Base-by-base conservation (phyloP, 345 rosid genomes). In the Balakata baccata region DNA sequence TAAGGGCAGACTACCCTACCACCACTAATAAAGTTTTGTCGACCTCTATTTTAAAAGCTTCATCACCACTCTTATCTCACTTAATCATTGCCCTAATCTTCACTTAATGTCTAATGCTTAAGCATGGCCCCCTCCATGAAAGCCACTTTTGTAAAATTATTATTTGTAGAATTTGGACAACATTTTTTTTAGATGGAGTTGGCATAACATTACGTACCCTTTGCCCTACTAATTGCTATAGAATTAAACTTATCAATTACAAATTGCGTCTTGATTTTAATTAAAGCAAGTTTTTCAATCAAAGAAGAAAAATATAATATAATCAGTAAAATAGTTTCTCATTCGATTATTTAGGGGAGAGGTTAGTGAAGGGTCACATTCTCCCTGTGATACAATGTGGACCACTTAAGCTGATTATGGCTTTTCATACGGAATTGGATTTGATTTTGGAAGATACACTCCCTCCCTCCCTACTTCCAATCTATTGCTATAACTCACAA, bases 91-190 rank as follows among this genome's bases (percentile, higher is more conserved):
- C 64, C 63, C 79, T 83, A 84, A 88, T 85, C 85, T 64, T 82
- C 76, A 68, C 81, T 86, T 85, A 85, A 81, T 86, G 83, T 78
- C 81, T 82, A 80, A 83, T 80, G 52, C 77, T 71, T 34, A 64
- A 71, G 69, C 66, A 69, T 81, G 89, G 87, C 80, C 87, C 83
- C 85, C 80, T 74, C 81, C 83, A 78, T 77, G 75, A 79, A 84
- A 83, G 86, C 79, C 78, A 80, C 84, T 79, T 79, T 81, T n/a
- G n/a, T n/a, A n/a, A n/a, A n/a, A 56, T 45, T 74, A 60, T 68
- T 68, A 29, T 29, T 29, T n/a, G n/a, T n/a, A n/a, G n/a, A n/a
- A 51, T 74, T 70, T 73, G 50, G 82, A 76, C 51, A 81, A 65
- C 72, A 64, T 67, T 54, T 25, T 62, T 67, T 54, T 25, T 62